phyloP scores from a whole-genome alignment of 768 basidiomycete genomes.

The Amanita polypyramis region DNA sequence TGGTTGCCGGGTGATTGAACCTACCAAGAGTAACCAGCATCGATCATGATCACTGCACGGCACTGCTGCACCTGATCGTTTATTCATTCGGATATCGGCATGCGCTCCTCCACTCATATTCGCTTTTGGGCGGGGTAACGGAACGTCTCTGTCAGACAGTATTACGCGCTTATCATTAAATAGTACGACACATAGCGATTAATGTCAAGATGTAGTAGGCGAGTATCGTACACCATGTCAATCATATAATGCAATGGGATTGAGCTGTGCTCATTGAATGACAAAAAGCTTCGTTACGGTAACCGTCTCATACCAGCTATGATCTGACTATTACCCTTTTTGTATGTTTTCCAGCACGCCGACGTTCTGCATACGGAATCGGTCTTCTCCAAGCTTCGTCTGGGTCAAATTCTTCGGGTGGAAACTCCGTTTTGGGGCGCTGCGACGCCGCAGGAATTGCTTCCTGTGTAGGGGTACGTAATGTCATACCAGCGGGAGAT shows the following conservation, averaged over 20 bases:
- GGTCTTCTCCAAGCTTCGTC: constrained; percentile 68
- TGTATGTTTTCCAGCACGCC: constrained; percentile 76
- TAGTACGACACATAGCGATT: neutral
- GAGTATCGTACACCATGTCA: constrained; percentile 3
- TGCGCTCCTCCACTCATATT: neutral
- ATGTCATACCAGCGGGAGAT: constrained; percentile 22
- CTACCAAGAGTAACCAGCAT: constrained; percentile 1
- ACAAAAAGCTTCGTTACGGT: neutral
- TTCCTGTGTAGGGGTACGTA: constrained; percentile 41
- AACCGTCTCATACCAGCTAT: constrained; percentile 16
- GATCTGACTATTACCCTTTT: constrained; percentile 55
- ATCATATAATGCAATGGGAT: neutral
- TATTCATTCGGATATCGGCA: neutral
- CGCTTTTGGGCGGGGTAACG: neutral
- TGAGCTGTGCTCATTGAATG: neutral
- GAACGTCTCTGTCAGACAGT: neutral
- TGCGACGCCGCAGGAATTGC: constrained; percentile 21
- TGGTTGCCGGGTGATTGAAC: neutral
- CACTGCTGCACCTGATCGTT: neutral
- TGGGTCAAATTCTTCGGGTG: constrained; percentile 42
- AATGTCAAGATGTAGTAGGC: constrained; percentile 5
- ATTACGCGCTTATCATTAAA: neutral
- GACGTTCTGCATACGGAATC: constrained; percentile 63
- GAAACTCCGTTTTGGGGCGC: constrained; percentile 25
- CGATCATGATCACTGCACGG: constrained; percentile 5